Percentiles rank a stretch among this genome's conserved stretches.
phyloP scores from a whole-genome alignment of 768 basidiomycete species.

The Roridomyces roridus region DNA sequence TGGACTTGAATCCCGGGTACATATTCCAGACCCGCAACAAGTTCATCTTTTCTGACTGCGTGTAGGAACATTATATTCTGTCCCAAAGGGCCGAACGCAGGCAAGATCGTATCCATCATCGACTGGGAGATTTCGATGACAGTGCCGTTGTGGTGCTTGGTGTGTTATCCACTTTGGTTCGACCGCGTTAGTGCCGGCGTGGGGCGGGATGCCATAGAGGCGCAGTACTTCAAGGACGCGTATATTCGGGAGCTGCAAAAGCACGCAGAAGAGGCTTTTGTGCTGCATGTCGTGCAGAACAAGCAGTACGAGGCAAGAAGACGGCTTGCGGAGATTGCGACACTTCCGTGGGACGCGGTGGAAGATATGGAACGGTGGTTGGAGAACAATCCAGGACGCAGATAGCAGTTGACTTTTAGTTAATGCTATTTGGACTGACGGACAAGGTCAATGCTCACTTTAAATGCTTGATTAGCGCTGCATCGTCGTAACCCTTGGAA shows the following conservation, averaged over 20 bases:
- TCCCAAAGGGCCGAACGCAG: conserved; percentile 25
- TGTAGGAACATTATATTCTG: conserved; percentile 28
- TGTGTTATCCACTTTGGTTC: conserved; percentile 30
- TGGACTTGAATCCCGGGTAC: conserved; percentile 28
- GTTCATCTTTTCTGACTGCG: background rate
- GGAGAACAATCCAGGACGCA: background rate
- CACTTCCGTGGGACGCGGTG: conserved; percentile 25
- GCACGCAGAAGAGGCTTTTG: conserved; percentile 21
- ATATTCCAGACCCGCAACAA: background rate
- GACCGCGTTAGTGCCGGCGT: conserved; percentile 6
- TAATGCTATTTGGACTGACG: too few species aligned
- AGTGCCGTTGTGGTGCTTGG: conserved; percentile 28
- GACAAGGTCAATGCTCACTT: background rate
- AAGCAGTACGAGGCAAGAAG: conserved; percentile 22
- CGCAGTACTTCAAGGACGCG: conserved; percentile 27
- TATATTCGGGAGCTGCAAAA: conserved; percentile 30
- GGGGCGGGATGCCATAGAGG: conserved; percentile 17
- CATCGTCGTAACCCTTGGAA: too few species aligned
- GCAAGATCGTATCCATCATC: conserved; percentile 26
- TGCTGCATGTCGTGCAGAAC: conserved; percentile 30
- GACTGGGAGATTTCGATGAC: conserved; percentile 30
- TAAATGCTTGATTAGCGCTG: too few species aligned
- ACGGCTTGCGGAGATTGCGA: conserved; percentile 25
- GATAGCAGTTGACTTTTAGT: background rate
- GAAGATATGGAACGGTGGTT: conserved; percentile 26